Percentiles rank a stretch among this genome's conserved stretches.
Conservation (phyloP, 1,284 basidiomycete genomes). For the Lentinula novae-zelandiae region DNA sequence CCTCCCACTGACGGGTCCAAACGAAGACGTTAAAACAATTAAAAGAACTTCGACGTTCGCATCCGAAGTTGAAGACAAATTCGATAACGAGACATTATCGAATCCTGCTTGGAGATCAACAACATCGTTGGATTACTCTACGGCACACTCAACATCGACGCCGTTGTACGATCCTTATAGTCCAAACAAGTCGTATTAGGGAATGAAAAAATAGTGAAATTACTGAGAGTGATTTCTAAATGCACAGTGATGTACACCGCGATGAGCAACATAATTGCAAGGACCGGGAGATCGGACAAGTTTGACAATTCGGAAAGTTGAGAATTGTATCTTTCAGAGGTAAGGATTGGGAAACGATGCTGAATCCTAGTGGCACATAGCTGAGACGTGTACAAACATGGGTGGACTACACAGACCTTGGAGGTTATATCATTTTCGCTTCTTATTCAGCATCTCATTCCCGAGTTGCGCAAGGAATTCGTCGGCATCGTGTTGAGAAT, state of each 20-base stretch:
- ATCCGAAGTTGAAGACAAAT: background rate
- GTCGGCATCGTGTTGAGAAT: conserved; percentile 44
- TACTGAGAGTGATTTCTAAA: background rate
- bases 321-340: background rate
- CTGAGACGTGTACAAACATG: background rate
- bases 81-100: background rate
- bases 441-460: conserved; percentile 31
- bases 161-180: conserved; percentile 1
- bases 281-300: background rate
- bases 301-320: background rate
- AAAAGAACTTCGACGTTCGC: background rate
- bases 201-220: background rate
- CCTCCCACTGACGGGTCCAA: background rate
- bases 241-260: background rate
- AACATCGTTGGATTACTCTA: background rate
- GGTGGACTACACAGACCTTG: background rate
- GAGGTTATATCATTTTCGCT: background rate
- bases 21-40: background rate
- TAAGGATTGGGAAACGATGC: background rate
- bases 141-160: background rate
- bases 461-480: conserved; percentile 62
- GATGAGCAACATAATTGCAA: background rate
- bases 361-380: background rate
- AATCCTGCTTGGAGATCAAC: background rate
- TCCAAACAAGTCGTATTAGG: background rate